Base-by-base conservation (phyloP, 345 rosid species). In the Eucalyptus cloeziana region DNA sequence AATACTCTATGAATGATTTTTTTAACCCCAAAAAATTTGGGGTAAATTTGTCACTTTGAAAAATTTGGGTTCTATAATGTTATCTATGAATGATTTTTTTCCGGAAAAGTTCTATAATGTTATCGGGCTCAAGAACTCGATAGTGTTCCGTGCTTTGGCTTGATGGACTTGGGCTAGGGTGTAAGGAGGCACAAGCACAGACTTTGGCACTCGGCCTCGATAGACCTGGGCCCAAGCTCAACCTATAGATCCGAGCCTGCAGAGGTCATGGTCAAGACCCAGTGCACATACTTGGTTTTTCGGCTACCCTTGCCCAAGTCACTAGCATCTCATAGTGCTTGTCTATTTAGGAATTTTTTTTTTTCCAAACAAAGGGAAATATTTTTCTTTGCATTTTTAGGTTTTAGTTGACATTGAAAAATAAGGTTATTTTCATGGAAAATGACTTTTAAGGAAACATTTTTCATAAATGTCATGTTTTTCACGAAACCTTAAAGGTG, bases 231-330 rank as follows among this genome's bases (percentile, higher is more conserved):
- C 62, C 30, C 0, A 56, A 1, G 62, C 62, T 56, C 30, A 56
- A 22, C 62, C 30, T 56, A 2, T 56, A 56, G 62, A 56, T 24
- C 0, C 1, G 3, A 6, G 62, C 30, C 0, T 56, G 1, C 1
- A 56, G 13, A 24, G 62, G 30, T 56, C 62, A 24, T 22, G 62
- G 3, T 56, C 6, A 24, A 56, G 62, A 56, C 30, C 6, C 0
- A 10, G 30, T 56, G 62, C 30, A 24, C 30, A 56, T 56, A 24
- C 62, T 24, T 0, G 6, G 13, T 56, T 56, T 24, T 56, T 56
- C 0, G 30, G 13, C 62, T 22, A 56, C 62, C 6, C 30, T 24
- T 56, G 62, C 30, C 62, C 30, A 56, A 22, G 62, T 56, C 30
- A 56, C 62, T 56, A 24, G 30, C 30, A 22, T 56, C 62, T 24